Conservation (phyloP, 768 basidiomycete genomes). For the Gelatoporia subvermispora region DNA sequence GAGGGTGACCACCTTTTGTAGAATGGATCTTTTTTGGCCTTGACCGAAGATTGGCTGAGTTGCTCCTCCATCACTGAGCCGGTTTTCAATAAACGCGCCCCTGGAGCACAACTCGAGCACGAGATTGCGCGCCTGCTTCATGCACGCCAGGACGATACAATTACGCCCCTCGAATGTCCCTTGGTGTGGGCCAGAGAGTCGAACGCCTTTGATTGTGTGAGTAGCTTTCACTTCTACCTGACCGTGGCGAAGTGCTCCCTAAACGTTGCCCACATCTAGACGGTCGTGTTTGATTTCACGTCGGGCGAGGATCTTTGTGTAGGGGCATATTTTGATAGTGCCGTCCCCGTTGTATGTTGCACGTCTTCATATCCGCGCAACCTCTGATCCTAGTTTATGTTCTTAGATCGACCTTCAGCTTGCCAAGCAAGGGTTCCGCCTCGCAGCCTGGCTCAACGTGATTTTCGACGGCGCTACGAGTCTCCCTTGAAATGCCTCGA, state of each 20-base stretch:
- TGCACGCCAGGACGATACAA: slow-evolving; percentile 27
- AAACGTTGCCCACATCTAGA: slow-evolving; percentile 11
- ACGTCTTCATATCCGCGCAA: not conserved
- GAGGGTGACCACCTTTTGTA: not conserved
- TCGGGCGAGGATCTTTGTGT: slow-evolving; percentile 22
- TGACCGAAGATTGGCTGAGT: slow-evolving; percentile 19
- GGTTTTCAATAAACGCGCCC: slow-evolving; percentile 3
- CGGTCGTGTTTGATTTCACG: slow-evolving; percentile 20
- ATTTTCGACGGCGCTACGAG: slow-evolving; percentile 18
- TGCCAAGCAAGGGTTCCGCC: slow-evolving; percentile 23
- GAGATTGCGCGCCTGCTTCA: slow-evolving; percentile 13
- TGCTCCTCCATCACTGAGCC: slow-evolving; percentile 21
- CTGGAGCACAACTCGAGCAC: slow-evolving; percentile 27
- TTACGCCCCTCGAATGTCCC: slow-evolving; percentile 24
- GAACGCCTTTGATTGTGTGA: slow-evolving; percentile 25
- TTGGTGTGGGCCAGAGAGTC: slow-evolving; percentile 25
- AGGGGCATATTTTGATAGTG: slow-evolving; percentile 18
- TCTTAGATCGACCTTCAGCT: slow-evolving; percentile 24
- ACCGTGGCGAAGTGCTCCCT: not conserved
- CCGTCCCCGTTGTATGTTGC: slow-evolving; percentile 19
- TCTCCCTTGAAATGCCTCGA: not conserved
- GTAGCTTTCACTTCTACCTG: not conserved
- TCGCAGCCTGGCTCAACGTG: slow-evolving; percentile 20
- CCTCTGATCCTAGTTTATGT: not conserved
- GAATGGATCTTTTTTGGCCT: slow-evolving; percentile 20